These are phyloP conservation scores for Dillenia suffruticosa DNA, from an alignment of 164 flowering plant genomes.

Conservation along the genomic window DNA sequence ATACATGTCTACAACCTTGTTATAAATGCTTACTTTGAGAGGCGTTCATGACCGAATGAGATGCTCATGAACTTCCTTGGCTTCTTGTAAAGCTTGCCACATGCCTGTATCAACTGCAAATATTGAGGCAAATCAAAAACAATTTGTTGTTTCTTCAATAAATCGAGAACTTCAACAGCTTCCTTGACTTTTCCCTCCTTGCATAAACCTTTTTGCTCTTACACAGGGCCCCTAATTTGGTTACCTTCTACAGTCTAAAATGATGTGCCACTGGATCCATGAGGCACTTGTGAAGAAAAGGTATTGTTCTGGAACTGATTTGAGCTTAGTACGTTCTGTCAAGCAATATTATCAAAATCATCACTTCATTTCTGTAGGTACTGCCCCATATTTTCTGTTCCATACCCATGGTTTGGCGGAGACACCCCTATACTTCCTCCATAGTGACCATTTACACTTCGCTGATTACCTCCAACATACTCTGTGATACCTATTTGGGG, in stretches of 20 bases:
- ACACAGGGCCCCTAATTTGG: conserved; percentile 30
- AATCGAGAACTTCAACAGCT: conserved; percentile 51
- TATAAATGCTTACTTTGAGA: conserved; percentile 33
- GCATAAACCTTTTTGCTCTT: conserved; percentile 50
- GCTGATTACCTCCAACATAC: not conserved
- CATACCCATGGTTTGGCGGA: conserved; percentile 16
- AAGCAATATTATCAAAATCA: not conserved
- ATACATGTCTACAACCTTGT: conserved; percentile 65
- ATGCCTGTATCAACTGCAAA: conserved; percentile 38
- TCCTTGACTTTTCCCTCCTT: conserved; percentile 56
- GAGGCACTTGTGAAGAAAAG: conserved; percentile 3
- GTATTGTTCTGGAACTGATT: conserved; percentile 8
- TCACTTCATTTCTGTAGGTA: not conserved
- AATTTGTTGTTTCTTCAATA: conserved; percentile 33
- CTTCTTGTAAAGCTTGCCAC: conserved; percentile 60
- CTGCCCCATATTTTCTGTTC: not conserved
- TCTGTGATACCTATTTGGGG: conserved; percentile 4
- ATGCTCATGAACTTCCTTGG: conserved; percentile 46
- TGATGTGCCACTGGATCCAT: conserved; percentile 8
- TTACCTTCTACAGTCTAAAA: conserved; percentile 20
- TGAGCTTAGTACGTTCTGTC: conserved; percentile 5
- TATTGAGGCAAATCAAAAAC: conserved; percentile 41
- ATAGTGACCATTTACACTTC: not conserved
- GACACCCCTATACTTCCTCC: not conserved
- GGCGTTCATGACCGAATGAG: conserved; percentile 25